Conservation (phyloP, 306 rosid genomes). For the Trifolium dubium region DNA sequence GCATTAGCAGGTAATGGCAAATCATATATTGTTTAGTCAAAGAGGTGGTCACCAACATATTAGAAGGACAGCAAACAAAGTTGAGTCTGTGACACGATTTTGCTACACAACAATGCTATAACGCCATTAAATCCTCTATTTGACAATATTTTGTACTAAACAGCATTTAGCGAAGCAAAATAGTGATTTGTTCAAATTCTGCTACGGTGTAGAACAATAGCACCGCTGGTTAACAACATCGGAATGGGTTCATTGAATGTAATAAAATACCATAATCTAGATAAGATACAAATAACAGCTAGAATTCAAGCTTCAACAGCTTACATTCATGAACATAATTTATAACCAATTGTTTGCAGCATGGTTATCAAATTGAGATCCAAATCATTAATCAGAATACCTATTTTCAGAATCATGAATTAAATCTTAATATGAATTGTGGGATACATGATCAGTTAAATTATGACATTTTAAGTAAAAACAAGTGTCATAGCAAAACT, state of each 20-base stretch:
- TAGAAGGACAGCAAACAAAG: not conserved
- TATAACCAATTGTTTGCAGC: not conserved
- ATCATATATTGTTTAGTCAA: not conserved
- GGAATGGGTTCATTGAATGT: not conserved
- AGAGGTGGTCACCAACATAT: not conserved
- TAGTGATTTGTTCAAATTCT: not conserved
- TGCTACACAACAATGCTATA: not conserved
- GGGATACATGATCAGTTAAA: not conserved
- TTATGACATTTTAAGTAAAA: not conserved
- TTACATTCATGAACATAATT: not conserved
- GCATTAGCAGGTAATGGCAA: not conserved
- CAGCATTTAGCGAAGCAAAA: not conserved
- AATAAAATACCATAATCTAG: not conserved
- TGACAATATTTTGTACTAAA: not conserved
- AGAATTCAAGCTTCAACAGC: not conserved
- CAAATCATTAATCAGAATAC: not conserved
- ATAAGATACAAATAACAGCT: conserved; percentile 14
- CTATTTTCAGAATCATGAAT: not conserved
- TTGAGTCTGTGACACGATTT: not conserved
- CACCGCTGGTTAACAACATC: not conserved
- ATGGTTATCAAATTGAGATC: not conserved
- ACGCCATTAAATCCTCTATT: not conserved
- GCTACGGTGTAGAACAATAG: not conserved
- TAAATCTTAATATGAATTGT: not conserved
- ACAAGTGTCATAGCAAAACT: not conserved